Evolutionary conservation across 331 rosid genomes (phyloP).

Genomic region (Acacia concinna): DNA sequence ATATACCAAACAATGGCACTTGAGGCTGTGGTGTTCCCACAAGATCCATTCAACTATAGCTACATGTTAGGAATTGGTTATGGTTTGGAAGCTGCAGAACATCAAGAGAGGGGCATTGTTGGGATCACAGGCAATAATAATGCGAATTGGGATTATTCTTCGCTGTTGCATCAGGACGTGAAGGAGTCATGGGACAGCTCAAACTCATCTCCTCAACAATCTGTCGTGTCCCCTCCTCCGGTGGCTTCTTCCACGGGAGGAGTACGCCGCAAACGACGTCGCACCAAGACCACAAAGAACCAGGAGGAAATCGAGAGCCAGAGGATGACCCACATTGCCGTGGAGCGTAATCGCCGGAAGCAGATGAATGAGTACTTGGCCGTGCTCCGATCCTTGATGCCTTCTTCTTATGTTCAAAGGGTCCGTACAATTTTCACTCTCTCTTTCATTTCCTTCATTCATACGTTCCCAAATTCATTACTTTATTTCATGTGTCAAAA

Average conservation of each 20-base stretch:
- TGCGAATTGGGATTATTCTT: slow-evolving; percentile 37
- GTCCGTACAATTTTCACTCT: slow-evolving; percentile 30
- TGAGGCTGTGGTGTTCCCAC: slow-evolving; percentile 49
- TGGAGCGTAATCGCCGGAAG: slow-evolving; percentile 89
- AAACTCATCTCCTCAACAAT: slow-evolving; percentile 46
- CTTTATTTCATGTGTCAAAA: not conserved
- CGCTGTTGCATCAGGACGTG: slow-evolving; percentile 23
- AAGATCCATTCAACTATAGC: slow-evolving; percentile 28
- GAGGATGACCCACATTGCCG: slow-evolving; percentile 94
- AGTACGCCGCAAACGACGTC: slow-evolving; percentile 63
- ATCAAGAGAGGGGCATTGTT: slow-evolving; percentile 25
- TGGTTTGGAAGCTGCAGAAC: slow-evolving; percentile 23
- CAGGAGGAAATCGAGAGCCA: slow-evolving; percentile 87
- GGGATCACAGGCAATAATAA: slow-evolving; percentile 20
- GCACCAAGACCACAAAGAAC: slow-evolving; percentile 67
- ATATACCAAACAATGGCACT: slow-evolving; percentile 29
- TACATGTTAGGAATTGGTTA: slow-evolving; percentile 19
- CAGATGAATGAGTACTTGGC: slow-evolving; percentile 91
- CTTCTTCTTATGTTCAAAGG: slow-evolving; percentile 87
- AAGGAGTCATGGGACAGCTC: slow-evolving; percentile 46
- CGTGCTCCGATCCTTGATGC: slow-evolving; percentile 81
- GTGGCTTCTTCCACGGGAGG: slow-evolving; percentile 17
- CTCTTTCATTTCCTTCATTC: not conserved
- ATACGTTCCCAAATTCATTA: not conserved
- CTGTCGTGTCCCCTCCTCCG: not conserved